These are phyloP conservation scores for Raphidocelis subcapitata DNA, from an alignment of 139 green algal genomes.

Conservation along the genomic window DNA sequence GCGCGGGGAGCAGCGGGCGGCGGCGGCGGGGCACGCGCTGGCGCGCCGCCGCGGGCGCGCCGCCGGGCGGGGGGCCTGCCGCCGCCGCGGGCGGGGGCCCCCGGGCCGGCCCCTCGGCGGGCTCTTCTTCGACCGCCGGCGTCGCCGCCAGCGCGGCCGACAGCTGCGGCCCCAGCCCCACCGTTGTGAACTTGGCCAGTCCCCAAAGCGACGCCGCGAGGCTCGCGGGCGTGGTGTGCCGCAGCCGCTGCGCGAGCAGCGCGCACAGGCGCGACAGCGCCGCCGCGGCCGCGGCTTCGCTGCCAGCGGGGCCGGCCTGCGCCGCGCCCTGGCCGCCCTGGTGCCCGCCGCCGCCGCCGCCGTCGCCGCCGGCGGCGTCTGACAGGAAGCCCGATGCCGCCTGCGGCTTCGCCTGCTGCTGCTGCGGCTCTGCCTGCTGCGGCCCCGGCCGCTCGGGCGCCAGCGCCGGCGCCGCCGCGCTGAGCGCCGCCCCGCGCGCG, in stretches of 20 bases:
- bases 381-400: too few species aligned
- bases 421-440: not conserved
- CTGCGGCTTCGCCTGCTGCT: slow-evolving; percentile 2
- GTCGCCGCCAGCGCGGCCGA: too few species aligned
- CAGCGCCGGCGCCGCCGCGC: too few species aligned
- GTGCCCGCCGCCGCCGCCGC: too few species aligned
- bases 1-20: too few species aligned
- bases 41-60: not conserved
- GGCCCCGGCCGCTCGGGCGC: slow-evolving; percentile 1
- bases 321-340: too few species aligned
- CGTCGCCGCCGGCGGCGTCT: too few species aligned
- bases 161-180: too few species aligned
- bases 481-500: slow-evolving; percentile 7
- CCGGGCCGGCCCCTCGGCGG: too few species aligned
- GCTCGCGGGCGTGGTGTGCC: slow-evolving; percentile 11
- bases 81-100: not conserved
- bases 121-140: too few species aligned
- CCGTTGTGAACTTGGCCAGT: not conserved
- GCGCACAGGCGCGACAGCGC: not conserved
- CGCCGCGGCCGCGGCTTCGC: too few species aligned
- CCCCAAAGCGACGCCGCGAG: not conserved
- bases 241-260: slow-evolving; percentile 15
- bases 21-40: not conserved
- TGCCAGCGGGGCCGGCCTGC: too few species aligned
- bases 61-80: slow-evolving; percentile 2